Evolutionary conservation across 2,329 filamentous ascomycete genomes (phyloP).

Genomic region (Immersiporthe knoxdaviesiana): DNA sequence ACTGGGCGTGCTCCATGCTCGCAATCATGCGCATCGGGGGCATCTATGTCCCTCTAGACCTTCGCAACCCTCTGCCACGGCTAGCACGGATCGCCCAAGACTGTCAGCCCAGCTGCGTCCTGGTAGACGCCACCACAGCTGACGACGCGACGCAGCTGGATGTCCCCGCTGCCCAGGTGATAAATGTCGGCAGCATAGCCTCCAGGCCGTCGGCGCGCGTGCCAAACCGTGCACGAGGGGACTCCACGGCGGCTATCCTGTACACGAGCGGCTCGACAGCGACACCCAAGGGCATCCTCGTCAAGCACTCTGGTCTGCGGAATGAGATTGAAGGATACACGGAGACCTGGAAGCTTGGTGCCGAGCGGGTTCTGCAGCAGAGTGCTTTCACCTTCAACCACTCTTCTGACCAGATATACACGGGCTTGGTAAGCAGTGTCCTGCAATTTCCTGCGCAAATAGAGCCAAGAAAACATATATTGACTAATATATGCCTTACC

Average conservation of each 20-base stretch:
- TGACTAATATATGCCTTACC: not conserved
- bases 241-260: constrained; percentile 36
- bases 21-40: constrained; percentile 45
- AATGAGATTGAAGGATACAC: constrained; percentile 34
- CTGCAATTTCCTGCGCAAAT: not conserved
- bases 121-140: not conserved
- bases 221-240: not conserved
- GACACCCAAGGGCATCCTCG: constrained; percentile 43
- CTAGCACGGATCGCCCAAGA: constrained; percentile 36
- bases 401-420: not conserved
- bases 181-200: not conserved
- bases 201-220: not conserved
- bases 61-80: constrained; percentile 36
- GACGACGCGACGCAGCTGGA: not conserved
- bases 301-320: constrained; percentile 23
- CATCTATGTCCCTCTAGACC: constrained; percentile 48
- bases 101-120: not conserved
- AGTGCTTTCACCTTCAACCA: constrained; percentile 38
- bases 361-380: constrained; percentile 38
- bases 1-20: constrained; percentile 44
- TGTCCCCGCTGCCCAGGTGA: not conserved
- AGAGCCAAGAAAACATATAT: not conserved
- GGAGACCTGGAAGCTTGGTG: constrained; percentile 31
- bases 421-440: not conserved
- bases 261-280: constrained; percentile 41